Evolutionary conservation across 2,329 filamentous ascomycete species (phyloP), one percentile per base, ranked within the genome.

Genomic region (Colletotrichum destructivum): DNA sequence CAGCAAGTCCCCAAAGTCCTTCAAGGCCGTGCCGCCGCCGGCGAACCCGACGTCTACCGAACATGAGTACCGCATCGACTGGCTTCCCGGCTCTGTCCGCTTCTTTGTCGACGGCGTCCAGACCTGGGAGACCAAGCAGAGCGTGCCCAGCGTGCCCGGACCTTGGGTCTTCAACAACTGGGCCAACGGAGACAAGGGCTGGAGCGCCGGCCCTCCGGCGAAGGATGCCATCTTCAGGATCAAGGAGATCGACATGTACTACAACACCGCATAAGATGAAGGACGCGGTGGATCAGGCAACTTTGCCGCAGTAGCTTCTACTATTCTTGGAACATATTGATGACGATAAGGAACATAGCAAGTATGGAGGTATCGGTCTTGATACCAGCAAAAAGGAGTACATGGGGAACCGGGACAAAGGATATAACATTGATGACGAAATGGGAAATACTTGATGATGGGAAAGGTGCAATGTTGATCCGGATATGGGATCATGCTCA

Each of bases 151-250:
- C 15, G 62, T 73, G 0, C 44, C 76, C 38, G 78, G 78, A 0
- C 72, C 77, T 11, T 80, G 79, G 77, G 71, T 80, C 21, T 80
- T 75, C 65, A 80, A 80, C 55, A 80, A 80, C 73, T 80, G 79
- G 79, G 76, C 79, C 1, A 78, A 77, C 51, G 79, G 79, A 3
- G 77, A 80, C 47, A 74, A 74, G 57, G 76, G 75, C 11, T 80
- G 79, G 79, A 77, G 74, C 4, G 76, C 68, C 21, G 79, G 78
- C 0, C 79, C 79, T 9, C 79, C 79, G 0, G 66, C 68, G 6
- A 12, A 69, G 49, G 73, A 77, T 46, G 77, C 79, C 23, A 8
- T 69, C 52, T 71, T 71, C 65, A 68, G 38, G 51, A 71, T 71
- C 65, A 71, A 71, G 64, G 42, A 62, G 52, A 71, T 71, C 26